These are phyloP conservation scores for Kurtzmaniella natalensis DNA, from an alignment of 1,139 yeast genomes.

Conservation along the genomic window DNA sequence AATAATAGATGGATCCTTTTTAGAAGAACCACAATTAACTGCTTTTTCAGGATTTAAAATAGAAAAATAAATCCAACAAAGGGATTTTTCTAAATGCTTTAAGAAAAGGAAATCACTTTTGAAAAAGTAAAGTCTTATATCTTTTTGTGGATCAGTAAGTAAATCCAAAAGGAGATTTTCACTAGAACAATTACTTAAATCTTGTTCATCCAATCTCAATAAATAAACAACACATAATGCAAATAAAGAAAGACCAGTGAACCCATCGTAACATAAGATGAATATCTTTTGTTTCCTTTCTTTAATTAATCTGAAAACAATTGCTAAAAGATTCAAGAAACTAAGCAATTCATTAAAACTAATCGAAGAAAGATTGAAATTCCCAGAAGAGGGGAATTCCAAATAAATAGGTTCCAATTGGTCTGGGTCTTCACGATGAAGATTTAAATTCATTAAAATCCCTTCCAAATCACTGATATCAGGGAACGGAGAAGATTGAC, in stretches of 20 bases:
- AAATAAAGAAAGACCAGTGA: conserved; percentile 35
- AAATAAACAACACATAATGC: conserved; percentile 23
- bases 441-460: conserved; percentile 10
- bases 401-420: conserved; percentile 17
- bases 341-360: conserved; percentile 24
- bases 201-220: conserved; percentile 11
- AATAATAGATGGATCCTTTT: conserved; percentile 1
- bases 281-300: conserved; percentile 22
- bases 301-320: conserved; percentile 20
- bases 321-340: conserved; percentile 24
- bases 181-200: conserved; percentile 8
- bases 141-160: conserved; percentile 10
- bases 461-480: conserved; percentile 14
- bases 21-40: neutral
- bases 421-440: conserved; percentile 9
- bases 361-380: conserved; percentile 18
- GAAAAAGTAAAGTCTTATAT: conserved; percentile 28
- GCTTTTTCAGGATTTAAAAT: conserved; percentile 3
- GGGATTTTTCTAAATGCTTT: conserved; percentile 28
- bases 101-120: conserved; percentile 29
- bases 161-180: conserved; percentile 23
- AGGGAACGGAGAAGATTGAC: conserved; percentile 32
- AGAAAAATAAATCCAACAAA: conserved; percentile 18
- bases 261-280: conserved; percentile 37
- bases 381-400: conserved; percentile 36